phyloP scores from a whole-genome alignment of 1,284 basidiomycete species.

The Tremellales sp. region DNA sequence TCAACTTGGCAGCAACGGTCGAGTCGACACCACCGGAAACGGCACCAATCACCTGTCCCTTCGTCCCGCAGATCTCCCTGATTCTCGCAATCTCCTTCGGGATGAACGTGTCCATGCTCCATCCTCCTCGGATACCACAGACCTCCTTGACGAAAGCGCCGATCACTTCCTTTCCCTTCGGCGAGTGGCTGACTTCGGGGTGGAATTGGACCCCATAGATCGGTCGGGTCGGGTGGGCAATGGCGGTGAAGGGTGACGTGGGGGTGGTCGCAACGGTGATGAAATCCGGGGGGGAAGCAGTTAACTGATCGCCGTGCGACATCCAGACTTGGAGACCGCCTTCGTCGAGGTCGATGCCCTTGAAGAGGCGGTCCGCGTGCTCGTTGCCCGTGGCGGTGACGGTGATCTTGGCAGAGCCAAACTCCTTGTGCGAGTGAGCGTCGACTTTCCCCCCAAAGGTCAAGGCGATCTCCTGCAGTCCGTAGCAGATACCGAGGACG shows the following conservation, averaged over 20 bases:
- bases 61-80: constrained; percentile 88
- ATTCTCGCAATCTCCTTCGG: constrained; percentile 96
- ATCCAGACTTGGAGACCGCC: constrained; percentile 73
- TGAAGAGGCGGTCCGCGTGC: constrained; percentile 74
- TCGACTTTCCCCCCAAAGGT: constrained; percentile 82
- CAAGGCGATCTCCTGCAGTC: constrained; percentile 94
- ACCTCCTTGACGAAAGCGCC: constrained; percentile 80
- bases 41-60: constrained; percentile 94
- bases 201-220: constrained; percentile 99
- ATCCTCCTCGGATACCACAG: constrained; percentile 75
- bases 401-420: constrained; percentile 82
- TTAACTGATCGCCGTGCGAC: constrained; percentile 97
- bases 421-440: constrained; percentile 88
- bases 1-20: constrained; percentile 95
- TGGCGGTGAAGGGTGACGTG: constrained; percentile 87
- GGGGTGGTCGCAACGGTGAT: constrained; percentile 82
- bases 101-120: constrained; percentile 99
- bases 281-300: constrained; percentile 75
- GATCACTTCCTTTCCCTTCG: constrained; percentile 86
- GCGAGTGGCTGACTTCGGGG: constrained; percentile 95
- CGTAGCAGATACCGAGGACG: constrained; percentile 96
- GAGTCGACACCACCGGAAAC: constrained; percentile 98
- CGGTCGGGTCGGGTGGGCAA: constrained; percentile 84
- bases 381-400: constrained; percentile 64
- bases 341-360: constrained; percentile 61